These are phyloP conservation scores for Aulographum hederae DNA, from an alignment of 2,329 filamentous ascomycete species.

Conservation along the genomic window DNA sequence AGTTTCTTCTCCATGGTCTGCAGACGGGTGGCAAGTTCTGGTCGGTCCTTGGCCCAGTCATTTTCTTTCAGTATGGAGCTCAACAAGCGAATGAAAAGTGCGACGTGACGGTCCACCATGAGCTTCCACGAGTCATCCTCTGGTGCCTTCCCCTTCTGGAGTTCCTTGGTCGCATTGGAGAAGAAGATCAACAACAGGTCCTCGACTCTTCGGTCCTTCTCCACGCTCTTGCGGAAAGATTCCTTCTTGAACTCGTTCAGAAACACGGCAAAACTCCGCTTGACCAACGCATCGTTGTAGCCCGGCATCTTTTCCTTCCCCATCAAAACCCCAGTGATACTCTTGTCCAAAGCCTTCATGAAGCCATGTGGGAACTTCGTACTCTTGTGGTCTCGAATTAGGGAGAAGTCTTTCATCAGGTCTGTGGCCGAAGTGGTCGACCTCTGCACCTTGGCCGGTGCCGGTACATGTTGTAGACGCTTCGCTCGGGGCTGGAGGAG, in stretches of 20 bases:
- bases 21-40: slow-evolving; percentile 65
- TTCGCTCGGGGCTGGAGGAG: slow-evolving; percentile 81
- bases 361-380: slow-evolving; percentile 55
- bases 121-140: slow-evolving; percentile 82
- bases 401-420: slow-evolving; percentile 71
- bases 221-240: slow-evolving; percentile 74
- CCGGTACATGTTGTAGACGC: slow-evolving; percentile 62
- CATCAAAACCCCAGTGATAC: slow-evolving; percentile 62
- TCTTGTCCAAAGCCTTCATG: slow-evolving; percentile 53
- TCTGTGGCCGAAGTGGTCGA: slow-evolving; percentile 59
- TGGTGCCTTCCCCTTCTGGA: slow-evolving; percentile 56
- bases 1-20: slow-evolving; percentile 81
- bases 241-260: slow-evolving; percentile 84
- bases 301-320: slow-evolving; percentile 73
- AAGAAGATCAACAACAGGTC: slow-evolving; percentile 93
- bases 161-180: slow-evolving; percentile 79
- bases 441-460: slow-evolving; percentile 40
- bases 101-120: slow-evolving; percentile 84
- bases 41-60: slow-evolving; percentile 68
- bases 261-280: slow-evolving; percentile 85
- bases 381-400: slow-evolving; percentile 49
- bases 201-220: slow-evolving; percentile 85
- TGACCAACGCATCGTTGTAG: slow-evolving; percentile 78
- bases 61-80: slow-evolving; percentile 63
- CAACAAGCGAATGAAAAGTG: slow-evolving; percentile 79